phyloP scores from a whole-genome alignment of 2,329 filamentous ascomycete genomes.

The Claviceps cyperi region DNA sequence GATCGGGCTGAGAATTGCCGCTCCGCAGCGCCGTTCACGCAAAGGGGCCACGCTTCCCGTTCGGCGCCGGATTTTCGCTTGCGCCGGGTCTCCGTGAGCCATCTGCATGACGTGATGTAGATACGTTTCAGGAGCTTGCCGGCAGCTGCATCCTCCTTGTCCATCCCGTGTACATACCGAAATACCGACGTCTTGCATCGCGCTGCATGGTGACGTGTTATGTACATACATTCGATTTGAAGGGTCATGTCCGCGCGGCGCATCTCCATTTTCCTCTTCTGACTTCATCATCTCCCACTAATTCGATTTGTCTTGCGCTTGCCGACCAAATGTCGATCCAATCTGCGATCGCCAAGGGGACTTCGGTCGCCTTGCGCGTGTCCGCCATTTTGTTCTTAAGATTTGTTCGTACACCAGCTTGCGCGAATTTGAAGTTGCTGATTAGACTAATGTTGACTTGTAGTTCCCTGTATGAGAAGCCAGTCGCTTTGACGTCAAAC shows the following conservation, averaged over 20 bases:
- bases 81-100: constrained; percentile 6
- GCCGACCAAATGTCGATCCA: constrained; percentile 12
- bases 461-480: constrained; percentile 22
- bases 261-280: background rate
- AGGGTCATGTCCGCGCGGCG: background rate
- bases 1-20: background rate
- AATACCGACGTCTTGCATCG: background rate
- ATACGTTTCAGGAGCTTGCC: background rate
- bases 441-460: constrained; percentile 6
- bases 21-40: background rate
- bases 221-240: background rate
- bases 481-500: background rate
- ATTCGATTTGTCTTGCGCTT: background rate
- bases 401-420: constrained; percentile 16
- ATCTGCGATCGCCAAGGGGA: constrained; percentile 17
- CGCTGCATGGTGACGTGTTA: background rate
- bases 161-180: background rate
- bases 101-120: constrained; percentile 4
- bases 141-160: background rate
- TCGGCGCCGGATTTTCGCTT: constrained; percentile 12
- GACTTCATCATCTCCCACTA: background rate
- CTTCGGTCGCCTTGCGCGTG: constrained; percentile 24
- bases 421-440: background rate
- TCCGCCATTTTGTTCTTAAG: constrained; percentile 22
- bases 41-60: constrained; percentile 8